A percentile compares a stretch with the other conserved stretches of the same genome.
phyloP scores from a whole-genome alignment of 345 rosid species.

The Linum lewisii region DNA sequence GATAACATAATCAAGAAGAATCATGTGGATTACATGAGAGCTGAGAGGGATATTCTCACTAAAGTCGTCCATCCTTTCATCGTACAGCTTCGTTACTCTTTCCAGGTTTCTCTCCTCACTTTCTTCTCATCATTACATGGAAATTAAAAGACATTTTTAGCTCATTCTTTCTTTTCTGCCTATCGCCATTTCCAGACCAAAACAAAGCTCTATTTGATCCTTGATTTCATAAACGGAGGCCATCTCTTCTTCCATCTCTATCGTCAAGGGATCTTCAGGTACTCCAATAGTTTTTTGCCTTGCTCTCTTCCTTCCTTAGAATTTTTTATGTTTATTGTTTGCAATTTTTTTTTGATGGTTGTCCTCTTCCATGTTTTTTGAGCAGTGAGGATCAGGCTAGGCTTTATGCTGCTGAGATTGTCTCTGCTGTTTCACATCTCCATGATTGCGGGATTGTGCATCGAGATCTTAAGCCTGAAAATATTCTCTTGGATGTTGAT shows the following conservation, averaged over 20 bases:
- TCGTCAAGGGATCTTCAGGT: conserved; percentile 64
- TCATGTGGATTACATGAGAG: conserved; percentile 70
- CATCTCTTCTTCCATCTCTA: conserved; percentile 72
- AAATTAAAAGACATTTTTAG: neutral
- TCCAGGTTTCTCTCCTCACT: conserved; percentile 35
- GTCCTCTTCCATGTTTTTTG: conserved; percentile 11
- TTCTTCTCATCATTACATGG: neutral
- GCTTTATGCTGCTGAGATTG: conserved; percentile 65
- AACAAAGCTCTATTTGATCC: conserved; percentile 58
- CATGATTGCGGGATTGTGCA: conserved; percentile 58
- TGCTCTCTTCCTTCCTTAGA: too few species aligned
- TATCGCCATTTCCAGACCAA: conserved; percentile 39
- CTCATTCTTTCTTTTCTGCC: neutral
- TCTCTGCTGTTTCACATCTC: conserved; percentile 69
- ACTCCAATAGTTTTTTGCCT: conserved; percentile 3
- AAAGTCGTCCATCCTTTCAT: conserved; percentile 60
- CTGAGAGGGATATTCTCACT: conserved; percentile 66
- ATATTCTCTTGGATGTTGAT: conserved; percentile 54
- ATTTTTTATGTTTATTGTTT: neutral
- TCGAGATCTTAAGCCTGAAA: conserved; percentile 76
- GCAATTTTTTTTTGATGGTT: conserved; percentile 9
- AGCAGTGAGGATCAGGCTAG: conserved; percentile 67
- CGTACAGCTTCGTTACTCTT: conserved; percentile 67
- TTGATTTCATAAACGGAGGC: conserved; percentile 69
- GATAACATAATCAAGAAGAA: conserved; percentile 54